Base-by-base conservation (phyloP, 768 basidiomycete species). In the Russula vinacea region DNA sequence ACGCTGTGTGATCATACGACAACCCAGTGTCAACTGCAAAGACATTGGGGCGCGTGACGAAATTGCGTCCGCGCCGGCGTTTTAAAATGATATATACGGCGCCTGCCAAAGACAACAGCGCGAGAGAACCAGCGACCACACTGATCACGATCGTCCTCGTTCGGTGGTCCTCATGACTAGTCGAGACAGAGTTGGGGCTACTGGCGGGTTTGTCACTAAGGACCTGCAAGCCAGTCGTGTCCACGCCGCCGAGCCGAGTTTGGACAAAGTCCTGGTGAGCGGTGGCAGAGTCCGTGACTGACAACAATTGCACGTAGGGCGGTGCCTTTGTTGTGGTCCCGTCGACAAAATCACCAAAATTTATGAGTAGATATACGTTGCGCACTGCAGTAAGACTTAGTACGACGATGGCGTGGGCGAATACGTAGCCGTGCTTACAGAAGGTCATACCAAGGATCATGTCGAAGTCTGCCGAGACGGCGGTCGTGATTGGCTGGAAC, bases 371-470 rank as follows among this genome's bases (percentile, higher is more conserved):
- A 70, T 89, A 89, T 11, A 80, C 79, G 68, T 88, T 90, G 56
- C 86, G 83, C 60, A 89, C 87, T 88, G 69, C 26, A 44, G 26
- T 24, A 39, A 44, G 45, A 6, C 7, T 7, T 37, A 44, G n/a
- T 37, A 53, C 7, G 29, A 45, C 10, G 33, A 26, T 26, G 16
- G 16, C 13, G 39, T 56, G 42, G 42, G 49, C 42, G 10, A 35
- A 67, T 32, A 19, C 56, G 42, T 47, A 52, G 49, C 0, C 58
- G 29, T 8, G 78, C 84, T 70, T 68, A 87, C 87, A 73, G 75
- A 89, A 89, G 10, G 83, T 79, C 86, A 89, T 89, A 60, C 89
- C 89, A 51, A 90, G 77, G 51, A 90, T 81, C 72, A 86, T 80
- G 70, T 89, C 88, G 66, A 79, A 89, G 33, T 73, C 77, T 33